Base-by-base conservation (phyloP, 2,329 filamentous ascomycete genomes). In the Coniochaeta pulveracea region DNA sequence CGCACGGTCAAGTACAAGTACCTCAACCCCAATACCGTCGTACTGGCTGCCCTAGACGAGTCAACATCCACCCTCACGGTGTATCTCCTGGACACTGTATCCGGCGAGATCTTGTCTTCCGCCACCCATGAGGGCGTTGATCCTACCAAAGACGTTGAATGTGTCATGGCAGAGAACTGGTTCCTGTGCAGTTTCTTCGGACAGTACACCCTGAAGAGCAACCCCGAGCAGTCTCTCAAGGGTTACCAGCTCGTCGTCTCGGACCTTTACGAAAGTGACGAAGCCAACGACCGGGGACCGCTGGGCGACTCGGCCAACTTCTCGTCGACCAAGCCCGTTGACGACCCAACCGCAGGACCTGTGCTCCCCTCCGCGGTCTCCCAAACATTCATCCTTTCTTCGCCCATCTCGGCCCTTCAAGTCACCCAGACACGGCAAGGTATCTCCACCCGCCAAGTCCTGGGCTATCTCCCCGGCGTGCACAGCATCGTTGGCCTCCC, bases 1-100 rank as follows among this genome's bases (percentile, higher is more conserved):
- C 76, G 91, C 26, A 79, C 78, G n/a, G 91, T 98, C 30, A 72
- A 89, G 41, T 98, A 98, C 73, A 98, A 98, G 60, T 96, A 96
- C 52, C 63, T 98, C 25, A 94, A 93, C 59, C 76, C 84, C 1
- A 95, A 93, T 56, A 71, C 85, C 6, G 66, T 86, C 3, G 69
- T 96, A 1, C 66, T 94, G 28, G 83, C 82, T 2, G 68, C 83
- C 2, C 60, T 77, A 3, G 68, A 80, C 21, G 69, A 79, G 15
- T 60, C 63, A 9, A 49, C 66, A 3, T 67, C 63, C 4, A 68
- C 67, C 1, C 73, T 85, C 6, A 78, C 76, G 0, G 66, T 93
- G 41, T 86, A 89, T 48, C 66, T 96, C 9, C 55, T 98, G 10
- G 88, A 98, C 50, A 83, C 83, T 3, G 70, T 93, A 6, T 93